These are phyloP conservation scores for Exophiala sideris DNA, from an alignment of 2,329 filamentous ascomycete species.

Conservation along the genomic window DNA sequence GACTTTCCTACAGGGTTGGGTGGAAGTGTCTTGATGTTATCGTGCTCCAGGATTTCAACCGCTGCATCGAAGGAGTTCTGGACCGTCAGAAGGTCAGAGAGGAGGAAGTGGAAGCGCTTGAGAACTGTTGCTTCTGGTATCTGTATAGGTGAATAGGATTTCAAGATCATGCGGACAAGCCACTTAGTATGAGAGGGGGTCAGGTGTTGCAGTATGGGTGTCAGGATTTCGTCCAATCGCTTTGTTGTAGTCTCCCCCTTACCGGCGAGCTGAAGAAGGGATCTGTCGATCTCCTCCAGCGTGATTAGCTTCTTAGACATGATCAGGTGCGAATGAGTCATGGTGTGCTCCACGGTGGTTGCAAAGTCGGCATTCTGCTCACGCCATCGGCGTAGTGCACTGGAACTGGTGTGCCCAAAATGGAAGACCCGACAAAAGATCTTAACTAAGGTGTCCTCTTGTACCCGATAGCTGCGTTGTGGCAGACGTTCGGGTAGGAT, in stretches of 20 bases:
- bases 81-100: constrained; percentile 51
- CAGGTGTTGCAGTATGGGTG: constrained; percentile 57
- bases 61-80: constrained; percentile 26
- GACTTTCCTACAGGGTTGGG: constrained; percentile 9
- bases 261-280: constrained; percentile 65
- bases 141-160: constrained; percentile 66
- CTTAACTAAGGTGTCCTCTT: constrained; percentile 58
- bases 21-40: constrained; percentile 14
- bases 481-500: constrained; percentile 72
- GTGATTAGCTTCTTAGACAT: constrained; percentile 49
- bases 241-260: constrained; percentile 46
- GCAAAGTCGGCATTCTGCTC: constrained; percentile 66
- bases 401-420: constrained; percentile 60
- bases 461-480: constrained; percentile 73
- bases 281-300: constrained; percentile 68
- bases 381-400: constrained; percentile 62
- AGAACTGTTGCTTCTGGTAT: constrained; percentile 59
- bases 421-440: constrained; percentile 66
- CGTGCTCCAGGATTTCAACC: constrained; percentile 12
- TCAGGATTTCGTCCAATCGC: constrained; percentile 49
- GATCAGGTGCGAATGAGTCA: constrained; percentile 47
- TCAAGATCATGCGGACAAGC: constrained; percentile 77
- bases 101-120: constrained; percentile 61
- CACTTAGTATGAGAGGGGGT: constrained; percentile 75
- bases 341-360: constrained; percentile 64